Base-by-base conservation (phyloP, 2,329 filamentous ascomycete species). In the Colletotrichum sublineola region DNA sequence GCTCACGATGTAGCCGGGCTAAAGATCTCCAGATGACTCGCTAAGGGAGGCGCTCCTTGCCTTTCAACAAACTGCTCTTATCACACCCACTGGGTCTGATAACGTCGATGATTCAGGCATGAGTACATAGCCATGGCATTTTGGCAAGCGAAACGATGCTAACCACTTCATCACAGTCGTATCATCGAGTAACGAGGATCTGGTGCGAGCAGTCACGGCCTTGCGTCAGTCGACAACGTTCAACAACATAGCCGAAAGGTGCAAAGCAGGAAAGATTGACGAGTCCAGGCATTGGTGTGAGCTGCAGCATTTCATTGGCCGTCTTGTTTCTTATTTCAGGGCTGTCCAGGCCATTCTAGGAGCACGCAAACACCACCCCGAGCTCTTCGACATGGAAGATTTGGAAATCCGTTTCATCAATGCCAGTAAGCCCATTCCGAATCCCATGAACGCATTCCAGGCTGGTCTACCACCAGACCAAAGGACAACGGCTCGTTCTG, bases 371-470 rank as follows among this genome's bases (percentile, higher is more conserved):
- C 60, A 73, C 7, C 82, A 79, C 76, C 78, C 78, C 0, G 75
- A 75, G 14, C 74, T 84, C 1, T 84, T 83, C 18, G 76, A 79
- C 7, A 74, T 80, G 31, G 57, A 71, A 5, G 18, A 7, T 7
- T 15, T 62, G 1, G 55, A 76, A 6, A 76, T 84, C 14, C 67
- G 71, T 0, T 63, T 72, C 1, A 50, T 83, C 0, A 53, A 73
- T 0, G 83, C 82, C 0, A 80, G 75, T 12, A 38, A 8, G 0
- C n/a, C 62, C 0, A 48, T 73, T 0, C 8, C 38, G 0, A 78
- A 79, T 11, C 78, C 78, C 0, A 72, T 72, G 57, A 56, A 29
- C 3, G 55, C 55, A 5, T 55, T 71, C 3, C 57, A 72, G 31
- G 31, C 40, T 11, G 36, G 55, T 44, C 40, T 80, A 0, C 53